phyloP scores from a whole-genome alignment of 805 yeast species.

The Dipodascopsis tothii region DNA sequence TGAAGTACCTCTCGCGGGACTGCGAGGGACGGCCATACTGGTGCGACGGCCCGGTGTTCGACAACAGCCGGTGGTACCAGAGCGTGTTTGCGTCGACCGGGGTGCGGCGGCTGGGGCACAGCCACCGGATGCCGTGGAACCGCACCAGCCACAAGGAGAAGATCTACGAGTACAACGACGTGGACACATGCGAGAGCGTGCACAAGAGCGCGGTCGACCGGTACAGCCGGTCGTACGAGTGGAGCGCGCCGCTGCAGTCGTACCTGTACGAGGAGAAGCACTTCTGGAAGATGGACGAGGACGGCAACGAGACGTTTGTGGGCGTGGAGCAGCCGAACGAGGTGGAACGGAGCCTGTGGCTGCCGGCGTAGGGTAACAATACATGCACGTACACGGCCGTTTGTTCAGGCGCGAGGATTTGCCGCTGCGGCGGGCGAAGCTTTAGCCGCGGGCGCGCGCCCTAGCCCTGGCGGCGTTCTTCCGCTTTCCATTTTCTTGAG shows the following conservation, averaged over 20 bases:
- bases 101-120: background rate
- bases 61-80: background rate
- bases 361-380: background rate
- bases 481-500: too few relatives aligned
- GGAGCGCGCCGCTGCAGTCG: background rate
- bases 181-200: background rate
- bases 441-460: too few relatives aligned
- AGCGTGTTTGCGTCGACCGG: background rate
- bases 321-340: background rate
- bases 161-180: background rate
- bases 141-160: background rate
- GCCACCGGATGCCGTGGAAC: background rate
- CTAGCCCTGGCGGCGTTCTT: too few relatives aligned
- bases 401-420: too few relatives aligned
- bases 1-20: background rate
- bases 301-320: background rate
- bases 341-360: background rate
- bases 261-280: background rate
- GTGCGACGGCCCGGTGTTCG: background rate
- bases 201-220: background rate
- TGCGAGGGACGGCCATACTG: background rate
- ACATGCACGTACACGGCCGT: background rate
- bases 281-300: background rate
- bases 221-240: background rate
- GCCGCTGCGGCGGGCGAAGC: too few relatives aligned